Conservation (phyloP, 2,329 filamentous ascomycete genomes). For the Coniochaeta sp. region DNA sequence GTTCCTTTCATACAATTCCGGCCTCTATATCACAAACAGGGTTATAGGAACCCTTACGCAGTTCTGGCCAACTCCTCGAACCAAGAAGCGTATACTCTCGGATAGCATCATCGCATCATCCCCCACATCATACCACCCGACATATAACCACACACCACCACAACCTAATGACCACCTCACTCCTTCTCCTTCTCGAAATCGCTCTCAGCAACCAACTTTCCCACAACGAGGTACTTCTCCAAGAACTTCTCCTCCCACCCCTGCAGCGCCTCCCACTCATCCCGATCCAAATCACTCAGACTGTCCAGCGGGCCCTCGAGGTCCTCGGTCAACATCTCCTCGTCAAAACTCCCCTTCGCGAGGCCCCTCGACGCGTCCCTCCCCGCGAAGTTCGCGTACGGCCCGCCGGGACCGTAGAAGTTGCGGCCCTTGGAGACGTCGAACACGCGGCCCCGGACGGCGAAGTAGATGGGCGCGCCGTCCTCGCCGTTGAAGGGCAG, state of each 20-base stretch:
- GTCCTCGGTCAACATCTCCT: slow-evolving; percentile 90
- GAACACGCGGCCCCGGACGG: slow-evolving; percentile 86
- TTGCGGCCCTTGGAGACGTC: slow-evolving; percentile 81
- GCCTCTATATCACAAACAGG: neutral
- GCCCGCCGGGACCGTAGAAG: slow-evolving; percentile 93
- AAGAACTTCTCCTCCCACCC: slow-evolving; percentile 92
- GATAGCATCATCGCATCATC: neutral
- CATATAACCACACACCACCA: neutral
- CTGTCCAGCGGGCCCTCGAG: slow-evolving; percentile 75
- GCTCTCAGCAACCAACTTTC: slow-evolving; percentile 60
- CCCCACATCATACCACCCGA: neutral
- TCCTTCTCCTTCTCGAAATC: slow-evolving; percentile 26
- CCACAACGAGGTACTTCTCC: slow-evolving; percentile 94
- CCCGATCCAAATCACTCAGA: slow-evolving; percentile 61
- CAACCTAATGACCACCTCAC: no score
- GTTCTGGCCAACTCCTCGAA: neutral
- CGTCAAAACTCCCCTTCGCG: slow-evolving; percentile 87
- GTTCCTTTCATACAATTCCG: neutral
- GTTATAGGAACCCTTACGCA: neutral
- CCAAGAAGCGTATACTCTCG: neutral
- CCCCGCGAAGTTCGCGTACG: slow-evolving; percentile 94
- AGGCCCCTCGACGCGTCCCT: slow-evolving; percentile 83
- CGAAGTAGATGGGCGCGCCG: slow-evolving; percentile 72
- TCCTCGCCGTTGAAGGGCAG: slow-evolving; percentile 75
- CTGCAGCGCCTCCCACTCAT: slow-evolving; percentile 74